Conservation (phyloP, 306 rosid genomes). For the Trifolium pratense region DNA sequence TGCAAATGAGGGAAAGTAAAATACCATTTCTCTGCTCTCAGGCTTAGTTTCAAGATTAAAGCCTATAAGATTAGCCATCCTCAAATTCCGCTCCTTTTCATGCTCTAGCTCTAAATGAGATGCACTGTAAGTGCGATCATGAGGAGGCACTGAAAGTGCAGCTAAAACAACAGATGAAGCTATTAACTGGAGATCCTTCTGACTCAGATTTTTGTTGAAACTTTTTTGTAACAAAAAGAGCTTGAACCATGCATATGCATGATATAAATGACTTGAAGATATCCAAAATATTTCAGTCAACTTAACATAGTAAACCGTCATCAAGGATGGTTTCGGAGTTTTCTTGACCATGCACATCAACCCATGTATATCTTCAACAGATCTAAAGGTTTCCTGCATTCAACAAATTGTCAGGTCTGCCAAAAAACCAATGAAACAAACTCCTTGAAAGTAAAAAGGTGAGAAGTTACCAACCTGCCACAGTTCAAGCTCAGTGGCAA, state of each 20-base stretch:
- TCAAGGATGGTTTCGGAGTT: slow-evolving; percentile 89
- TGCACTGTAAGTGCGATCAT: slow-evolving; percentile 67
- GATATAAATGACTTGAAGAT: slow-evolving; percentile 85
- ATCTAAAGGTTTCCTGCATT: slow-evolving; percentile 94
- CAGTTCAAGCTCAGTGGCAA: slow-evolving; percentile 91
- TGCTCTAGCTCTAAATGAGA: slow-evolving; percentile 89
- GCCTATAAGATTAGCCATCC: slow-evolving; percentile 91
- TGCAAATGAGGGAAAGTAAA: slow-evolving; percentile 24
- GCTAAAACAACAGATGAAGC: slow-evolving; percentile 98
- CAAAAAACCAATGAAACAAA: neutral
- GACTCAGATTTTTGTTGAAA: slow-evolving; percentile 91
- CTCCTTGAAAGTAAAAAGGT: neutral
- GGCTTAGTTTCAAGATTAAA: slow-evolving; percentile 83
- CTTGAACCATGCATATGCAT: slow-evolving; percentile 97
- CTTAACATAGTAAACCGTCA: slow-evolving; percentile 95
- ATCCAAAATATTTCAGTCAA: slow-evolving; percentile 91
- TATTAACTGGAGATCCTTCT: slow-evolving; percentile 93
- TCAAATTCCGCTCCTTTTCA: slow-evolving; percentile 86
- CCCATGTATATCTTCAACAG: slow-evolving; percentile 94
- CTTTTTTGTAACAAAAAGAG: slow-evolving; percentile 87
- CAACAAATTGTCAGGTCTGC: slow-evolving; percentile 3
- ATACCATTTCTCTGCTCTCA: slow-evolving; percentile 94
- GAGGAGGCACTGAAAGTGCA: slow-evolving; percentile 90
- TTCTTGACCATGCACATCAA: slow-evolving; percentile 98
- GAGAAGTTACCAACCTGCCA: slow-evolving; percentile 79